Evolutionary conservation across 192 early-diverging fungal species (phyloP).

Genomic region (Mortierella antarctica): DNA sequence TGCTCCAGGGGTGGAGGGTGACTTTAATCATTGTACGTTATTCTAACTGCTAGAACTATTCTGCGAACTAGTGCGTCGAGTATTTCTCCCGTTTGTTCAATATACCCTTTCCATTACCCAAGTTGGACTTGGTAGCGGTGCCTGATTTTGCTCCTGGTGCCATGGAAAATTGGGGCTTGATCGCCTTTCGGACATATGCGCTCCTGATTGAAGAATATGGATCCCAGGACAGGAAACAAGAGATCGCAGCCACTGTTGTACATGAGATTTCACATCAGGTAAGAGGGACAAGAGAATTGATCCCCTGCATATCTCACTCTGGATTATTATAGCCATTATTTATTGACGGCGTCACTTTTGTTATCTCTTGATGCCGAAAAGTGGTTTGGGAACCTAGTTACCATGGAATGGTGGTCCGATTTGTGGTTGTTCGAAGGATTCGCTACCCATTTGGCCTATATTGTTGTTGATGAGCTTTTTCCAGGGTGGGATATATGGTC

Average conservation of each 20-base stretch:
- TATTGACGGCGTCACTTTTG: not conserved
- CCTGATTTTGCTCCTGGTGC: slow-evolving; percentile 71
- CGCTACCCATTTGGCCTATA: slow-evolving; percentile 62
- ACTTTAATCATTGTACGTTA: not conserved
- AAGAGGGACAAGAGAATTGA: not conserved
- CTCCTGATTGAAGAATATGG: slow-evolving; percentile 52
- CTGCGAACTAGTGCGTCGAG: slow-evolving; percentile 29
- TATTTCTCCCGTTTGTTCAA: slow-evolving; percentile 56
- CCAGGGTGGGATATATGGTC: slow-evolving; percentile 86
- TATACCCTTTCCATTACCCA: slow-evolving; percentile 59
- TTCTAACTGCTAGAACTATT: not conserved
- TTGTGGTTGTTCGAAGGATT: slow-evolving; percentile 63
- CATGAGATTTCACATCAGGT: slow-evolving; percentile 56
- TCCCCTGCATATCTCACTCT: not conserved
- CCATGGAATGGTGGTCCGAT: slow-evolving; percentile 62
- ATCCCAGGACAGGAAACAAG: slow-evolving; percentile 35
- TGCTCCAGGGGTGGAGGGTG: not conserved
- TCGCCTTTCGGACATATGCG: slow-evolving; percentile 51
- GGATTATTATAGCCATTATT: not conserved
- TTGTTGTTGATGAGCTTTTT: slow-evolving; percentile 77
- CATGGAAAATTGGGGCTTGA: slow-evolving; percentile 70
- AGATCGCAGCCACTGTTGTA: slow-evolving; percentile 53
- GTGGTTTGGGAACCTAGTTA: slow-evolving; percentile 61
- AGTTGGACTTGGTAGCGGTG: slow-evolving; percentile 69
- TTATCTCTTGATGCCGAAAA: not conserved